These are phyloP conservation scores for Primulina eburnea DNA, from an alignment of 257 asterid species.

Conservation along the genomic window DNA sequence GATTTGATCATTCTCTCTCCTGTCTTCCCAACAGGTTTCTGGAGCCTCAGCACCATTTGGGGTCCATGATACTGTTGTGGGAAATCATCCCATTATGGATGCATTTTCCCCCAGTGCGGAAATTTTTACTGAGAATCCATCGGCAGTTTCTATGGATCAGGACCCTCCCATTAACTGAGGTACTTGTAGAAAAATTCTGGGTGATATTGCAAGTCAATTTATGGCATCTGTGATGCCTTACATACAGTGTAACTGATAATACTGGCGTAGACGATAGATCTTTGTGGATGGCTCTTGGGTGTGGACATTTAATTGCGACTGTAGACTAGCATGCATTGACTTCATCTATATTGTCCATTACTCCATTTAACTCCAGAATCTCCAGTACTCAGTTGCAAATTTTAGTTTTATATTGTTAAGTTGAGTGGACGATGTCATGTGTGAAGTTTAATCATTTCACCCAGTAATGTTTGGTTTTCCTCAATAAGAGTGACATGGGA, in stretches of 20 bases:
- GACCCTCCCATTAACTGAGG: conserved; percentile 42
- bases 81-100: conserved; percentile 33
- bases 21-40: conserved; percentile 39
- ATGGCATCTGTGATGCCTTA: conserved; percentile 10
- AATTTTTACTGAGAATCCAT: conserved; percentile 34
- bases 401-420: conserved; percentile 11
- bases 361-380: conserved; percentile 11
- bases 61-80: conserved; percentile 35
- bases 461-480: neutral
- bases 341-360: conserved; percentile 1
- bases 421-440: conserved; percentile 20
- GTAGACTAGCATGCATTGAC: conserved; percentile 19
- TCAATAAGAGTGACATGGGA: neutral
- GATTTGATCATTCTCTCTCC: conserved; percentile 20
- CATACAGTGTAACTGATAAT: conserved; percentile 15
- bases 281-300: neutral
- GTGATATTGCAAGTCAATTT: conserved; percentile 17
- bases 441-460: conserved; percentile 14
- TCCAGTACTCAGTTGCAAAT: conserved; percentile 21
- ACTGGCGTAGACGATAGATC: neutral
- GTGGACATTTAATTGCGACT: conserved; percentile 1
- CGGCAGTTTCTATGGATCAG: conserved; percentile 38
- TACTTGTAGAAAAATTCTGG: conserved; percentile 25
- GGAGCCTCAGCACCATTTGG: conserved; percentile 28
- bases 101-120: conserved; percentile 29